Evolutionary conservation across 345 rosid species (phyloP).

Genomic region (Eucalyptus curtisii): DNA sequence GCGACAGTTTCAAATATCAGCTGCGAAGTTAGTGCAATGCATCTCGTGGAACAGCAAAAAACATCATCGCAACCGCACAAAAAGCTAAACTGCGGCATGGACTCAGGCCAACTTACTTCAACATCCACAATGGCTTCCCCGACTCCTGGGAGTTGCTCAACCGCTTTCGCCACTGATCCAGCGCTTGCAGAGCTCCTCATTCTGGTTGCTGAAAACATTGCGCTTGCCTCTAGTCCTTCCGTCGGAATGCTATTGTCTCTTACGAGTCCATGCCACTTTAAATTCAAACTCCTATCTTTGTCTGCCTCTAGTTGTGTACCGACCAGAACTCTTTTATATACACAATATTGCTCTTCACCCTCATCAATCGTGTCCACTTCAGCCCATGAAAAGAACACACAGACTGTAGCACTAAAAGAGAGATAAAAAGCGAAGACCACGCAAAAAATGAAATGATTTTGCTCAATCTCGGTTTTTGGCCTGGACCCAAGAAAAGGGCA

Average conservation of each 20-base stretch:
- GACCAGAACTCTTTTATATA: neutral
- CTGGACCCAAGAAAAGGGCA: neutral
- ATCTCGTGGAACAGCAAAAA: neutral
- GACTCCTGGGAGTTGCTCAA: constrained; percentile 58
- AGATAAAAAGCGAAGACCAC: neutral
- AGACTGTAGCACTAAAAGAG: neutral
- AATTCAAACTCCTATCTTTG: neutral
- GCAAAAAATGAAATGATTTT: neutral
- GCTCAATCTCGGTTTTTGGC: neutral
- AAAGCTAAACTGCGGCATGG: constrained; percentile 16
- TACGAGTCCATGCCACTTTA: neutral
- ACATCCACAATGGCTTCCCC: constrained; percentile 60
- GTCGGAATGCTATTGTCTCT: neutral
- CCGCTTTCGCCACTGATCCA: constrained; percentile 64
- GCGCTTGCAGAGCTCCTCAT: constrained; percentile 80
- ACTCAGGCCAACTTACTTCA: constrained; percentile 44
- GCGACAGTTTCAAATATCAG: neutral
- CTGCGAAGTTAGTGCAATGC: neutral
- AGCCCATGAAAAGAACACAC: neutral
- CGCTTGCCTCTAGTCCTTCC: constrained; percentile 16
- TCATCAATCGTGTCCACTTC: neutral
- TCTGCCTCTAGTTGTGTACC: neutral
- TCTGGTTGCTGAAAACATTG: constrained; percentile 38
- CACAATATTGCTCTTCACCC: neutral
- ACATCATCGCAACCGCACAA: constrained; percentile 11